Evolutionary conservation across 2,329 filamentous ascomycete species (phyloP), one percentile per base, ranked within the genome.

Genomic region (Didymella exigua): DNA sequence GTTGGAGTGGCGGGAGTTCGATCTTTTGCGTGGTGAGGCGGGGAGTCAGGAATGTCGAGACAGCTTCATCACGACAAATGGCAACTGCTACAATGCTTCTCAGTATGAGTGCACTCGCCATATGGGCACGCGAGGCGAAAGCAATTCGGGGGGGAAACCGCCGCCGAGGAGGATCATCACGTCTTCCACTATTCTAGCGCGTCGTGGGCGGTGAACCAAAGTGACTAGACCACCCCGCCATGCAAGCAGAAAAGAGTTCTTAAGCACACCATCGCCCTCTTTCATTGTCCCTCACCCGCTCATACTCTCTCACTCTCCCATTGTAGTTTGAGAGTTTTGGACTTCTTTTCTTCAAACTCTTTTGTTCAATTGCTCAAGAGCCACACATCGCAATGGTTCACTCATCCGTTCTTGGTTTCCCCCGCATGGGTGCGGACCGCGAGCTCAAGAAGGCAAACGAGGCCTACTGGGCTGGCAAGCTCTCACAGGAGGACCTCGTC

Each of bases 391-490:
- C 56, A 55, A 82, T 82, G 80, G 80, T 82, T 53, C 77, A 81
- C 65, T 82, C 80, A 65, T 85, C 95, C 69, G 85, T 99, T 79
- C 89, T 99, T 79, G 95, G 95, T 82, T 99, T 99, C 87, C 95
- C 95, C 79, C 93, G 95, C 77, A 97, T 98, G 91, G 95, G 95
- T 82, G 90, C 86, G 74, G 90, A 96, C 82, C 92, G 95, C 88
- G 95, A 99, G 86, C 88, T 99, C 78, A 99, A 99, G 89, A 99
- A 99, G 88, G 95, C 95, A 76, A 99, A 93, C 68, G 95, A 99
- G 82, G 91, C 93, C 78, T 99, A 89, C 82, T 99, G 95, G 95
- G 89, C 82, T 74, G 93, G 89, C 79, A 99, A 98, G 85, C 84
- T 96, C 78, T 93, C 91, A 63, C 91, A 93, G 76, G 86, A 89